A percentile compares a stretch with the other conserved stretches of the same genome.
These are phyloP conservation scores for Danielia oregonensis DNA, from an alignment of 805 yeast species.

Conservation along the genomic window DNA sequence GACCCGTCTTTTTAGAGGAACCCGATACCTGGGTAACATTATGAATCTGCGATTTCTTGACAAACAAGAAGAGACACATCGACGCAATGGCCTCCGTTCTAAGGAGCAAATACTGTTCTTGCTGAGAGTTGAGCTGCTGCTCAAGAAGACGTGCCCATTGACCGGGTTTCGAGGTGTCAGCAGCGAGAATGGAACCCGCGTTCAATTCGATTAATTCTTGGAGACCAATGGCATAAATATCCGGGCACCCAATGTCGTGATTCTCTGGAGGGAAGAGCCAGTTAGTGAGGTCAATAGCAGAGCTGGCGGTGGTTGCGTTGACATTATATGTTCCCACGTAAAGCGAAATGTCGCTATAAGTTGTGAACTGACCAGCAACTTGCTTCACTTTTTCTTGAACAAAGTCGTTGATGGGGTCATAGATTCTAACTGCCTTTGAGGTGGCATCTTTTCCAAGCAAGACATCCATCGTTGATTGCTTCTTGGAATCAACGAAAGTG, in stretches of 20 bases:
- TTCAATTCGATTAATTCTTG: constrained; percentile 93
- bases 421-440: constrained; percentile 66
- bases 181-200: constrained; percentile 84
- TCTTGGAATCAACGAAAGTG: constrained; percentile 87
- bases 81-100: constrained; percentile 78
- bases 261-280: constrained; percentile 81
- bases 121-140: constrained; percentile 51
- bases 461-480: constrained; percentile 86
- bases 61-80: constrained; percentile 60
- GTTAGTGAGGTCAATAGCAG: constrained; percentile 53
- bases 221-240: constrained; percentile 82
- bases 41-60: constrained; percentile 37
- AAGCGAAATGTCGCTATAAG: constrained; percentile 54
- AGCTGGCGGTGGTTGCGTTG: constrained; percentile 57
- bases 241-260: constrained; percentile 48
- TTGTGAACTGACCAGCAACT: constrained; percentile 51
- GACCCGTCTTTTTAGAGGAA: constrained; percentile 90
- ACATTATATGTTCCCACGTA: constrained; percentile 86
- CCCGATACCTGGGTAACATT: constrained; percentile 83
- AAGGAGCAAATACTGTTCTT: constrained; percentile 51
- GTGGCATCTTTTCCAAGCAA: constrained; percentile 77
- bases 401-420: constrained; percentile 85
- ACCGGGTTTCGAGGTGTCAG: constrained; percentile 72
- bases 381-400: constrained; percentile 63
- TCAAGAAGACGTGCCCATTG: constrained; percentile 76